Percentiles rank a stretch among this genome's conserved stretches.
Evolutionary conservation across 2,329 filamentous ascomycete genomes (phyloP).

Genomic region (Nakataea oryzae): DNA sequence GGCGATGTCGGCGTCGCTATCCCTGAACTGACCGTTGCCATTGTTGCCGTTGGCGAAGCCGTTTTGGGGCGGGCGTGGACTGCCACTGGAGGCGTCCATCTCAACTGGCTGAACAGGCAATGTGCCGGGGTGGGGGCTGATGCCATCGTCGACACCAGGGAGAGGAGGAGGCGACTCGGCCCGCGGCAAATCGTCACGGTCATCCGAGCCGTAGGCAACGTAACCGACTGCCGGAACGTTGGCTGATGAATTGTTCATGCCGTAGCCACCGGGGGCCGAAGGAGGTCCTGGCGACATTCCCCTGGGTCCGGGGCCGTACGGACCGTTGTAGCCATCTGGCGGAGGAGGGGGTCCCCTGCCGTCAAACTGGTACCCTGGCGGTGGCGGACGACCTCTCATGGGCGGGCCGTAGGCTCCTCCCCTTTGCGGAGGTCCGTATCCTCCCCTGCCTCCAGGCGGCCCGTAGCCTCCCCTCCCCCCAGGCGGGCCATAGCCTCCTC

Average conservation of each 20-base stretch:
- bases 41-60: slow-evolving; percentile 22
- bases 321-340: not conserved
- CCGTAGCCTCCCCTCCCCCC: slow-evolving; percentile 36
- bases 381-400: slow-evolving; percentile 28
- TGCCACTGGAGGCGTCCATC: slow-evolving; percentile 63
- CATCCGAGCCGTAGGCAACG: slow-evolving; percentile 32
- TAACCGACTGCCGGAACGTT: slow-evolving; percentile 26
- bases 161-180: slow-evolving; percentile 57
- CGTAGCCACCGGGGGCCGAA: slow-evolving; percentile 22
- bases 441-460: slow-evolving; percentile 21
- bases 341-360: slow-evolving; percentile 6
- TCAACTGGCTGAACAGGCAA: slow-evolving; percentile 59
- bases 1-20: slow-evolving; percentile 61
- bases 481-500: slow-evolving; percentile 20
- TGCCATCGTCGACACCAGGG: slow-evolving; percentile 29
- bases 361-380: slow-evolving; percentile 32
- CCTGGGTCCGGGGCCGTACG: slow-evolving; percentile 10
- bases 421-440: slow-evolving; percentile 23
- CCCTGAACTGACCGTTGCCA: slow-evolving; percentile 37
- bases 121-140: slow-evolving; percentile 2
- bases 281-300: slow-evolving; percentile 26
- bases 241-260: slow-evolving; percentile 23
- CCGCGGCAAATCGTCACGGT: slow-evolving; percentile 36
- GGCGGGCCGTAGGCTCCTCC: slow-evolving; percentile 22
- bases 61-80: slow-evolving; percentile 29